A percentile compares a stretch with the other conserved stretches of the same genome.
phyloP scores from a whole-genome alignment of 495 filamentous ascomycete species.

The Articulospora tetracladia region DNA sequence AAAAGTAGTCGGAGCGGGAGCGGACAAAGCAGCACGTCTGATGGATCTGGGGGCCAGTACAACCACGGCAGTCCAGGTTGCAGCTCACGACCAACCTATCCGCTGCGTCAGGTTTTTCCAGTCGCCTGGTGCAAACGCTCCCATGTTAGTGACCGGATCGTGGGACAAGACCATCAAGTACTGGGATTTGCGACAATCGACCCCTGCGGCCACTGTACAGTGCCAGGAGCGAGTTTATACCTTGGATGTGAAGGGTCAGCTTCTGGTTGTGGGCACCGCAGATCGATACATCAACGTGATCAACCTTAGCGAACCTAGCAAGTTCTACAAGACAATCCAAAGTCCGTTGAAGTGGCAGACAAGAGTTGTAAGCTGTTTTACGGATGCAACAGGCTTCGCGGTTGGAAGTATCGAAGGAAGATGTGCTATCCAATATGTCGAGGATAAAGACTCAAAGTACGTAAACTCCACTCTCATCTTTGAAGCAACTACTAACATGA shows the following conservation, averaged over 20 bases:
- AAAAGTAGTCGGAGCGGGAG: slow-evolving; percentile 77
- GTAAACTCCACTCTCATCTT: slow-evolving; percentile 15
- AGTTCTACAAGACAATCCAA: slow-evolving; percentile 79
- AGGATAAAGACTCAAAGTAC: slow-evolving; percentile 76
- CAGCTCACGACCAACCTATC: slow-evolving; percentile 77
- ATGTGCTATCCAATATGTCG: slow-evolving; percentile 84
- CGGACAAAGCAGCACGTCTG: slow-evolving; percentile 79
- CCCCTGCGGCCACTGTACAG: slow-evolving; percentile 57
- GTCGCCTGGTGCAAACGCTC: slow-evolving; percentile 43
- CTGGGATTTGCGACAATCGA: slow-evolving; percentile 76
- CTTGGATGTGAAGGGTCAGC: slow-evolving; percentile 74
- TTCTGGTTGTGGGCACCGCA: slow-evolving; percentile 80
- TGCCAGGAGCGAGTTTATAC: slow-evolving; percentile 82
- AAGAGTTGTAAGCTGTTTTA: slow-evolving; percentile 77
- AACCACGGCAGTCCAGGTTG: slow-evolving; percentile 53
- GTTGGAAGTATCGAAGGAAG: slow-evolving; percentile 87
- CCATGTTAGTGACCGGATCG: slow-evolving; percentile 79
- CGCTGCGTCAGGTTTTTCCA: slow-evolving; percentile 74
- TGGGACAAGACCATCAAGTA: slow-evolving; percentile 97
- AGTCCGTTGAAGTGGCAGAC: slow-evolving; percentile 89
- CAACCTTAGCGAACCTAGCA: slow-evolving; percentile 71
- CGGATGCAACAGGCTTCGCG: slow-evolving; percentile 79
- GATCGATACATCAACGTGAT: slow-evolving; percentile 87
- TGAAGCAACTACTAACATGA: slow-evolving; percentile 3
- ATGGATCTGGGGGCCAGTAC: slow-evolving; percentile 62